Percentiles rank a stretch among this genome's conserved stretches.
Evolutionary conservation across 352 stramenopile species (phyloP).

Genomic region (Globisporangium nodosum): DNA sequence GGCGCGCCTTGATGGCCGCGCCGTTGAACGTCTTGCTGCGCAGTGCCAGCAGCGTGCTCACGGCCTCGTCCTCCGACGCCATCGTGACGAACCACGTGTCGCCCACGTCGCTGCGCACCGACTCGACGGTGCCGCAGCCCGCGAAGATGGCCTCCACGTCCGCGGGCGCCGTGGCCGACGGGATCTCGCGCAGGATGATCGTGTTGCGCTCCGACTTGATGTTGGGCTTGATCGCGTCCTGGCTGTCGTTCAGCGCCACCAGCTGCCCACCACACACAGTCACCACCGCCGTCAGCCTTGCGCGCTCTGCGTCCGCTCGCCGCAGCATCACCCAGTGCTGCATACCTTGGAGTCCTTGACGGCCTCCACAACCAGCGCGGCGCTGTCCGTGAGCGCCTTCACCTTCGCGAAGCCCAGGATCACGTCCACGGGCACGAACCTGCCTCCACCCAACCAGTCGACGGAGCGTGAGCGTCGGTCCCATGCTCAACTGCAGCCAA

Average conservation of each 20-base stretch:
- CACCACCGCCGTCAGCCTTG: neutral
- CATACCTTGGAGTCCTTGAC: constrained; percentile 54
- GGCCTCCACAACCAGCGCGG: constrained; percentile 54
- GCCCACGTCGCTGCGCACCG: constrained; percentile 87
- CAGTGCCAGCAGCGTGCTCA: constrained; percentile 80
- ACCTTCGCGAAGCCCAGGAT: constrained; percentile 86
- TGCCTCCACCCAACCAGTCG: constrained; percentile 12
- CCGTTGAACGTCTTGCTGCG: constrained; percentile 89
- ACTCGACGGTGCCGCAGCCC: constrained; percentile 65
- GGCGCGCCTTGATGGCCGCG: constrained; percentile 83
- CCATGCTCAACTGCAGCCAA: neutral
- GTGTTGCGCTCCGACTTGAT: constrained; percentile 91
- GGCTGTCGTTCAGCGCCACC: constrained; percentile 61
- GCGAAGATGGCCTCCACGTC: constrained; percentile 88
- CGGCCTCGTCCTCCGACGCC: constrained; percentile 83
- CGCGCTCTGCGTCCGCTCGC: neutral
- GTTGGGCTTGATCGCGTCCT: constrained; percentile 90
- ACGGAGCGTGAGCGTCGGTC: neutral
- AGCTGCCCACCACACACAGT: constrained; percentile 23
- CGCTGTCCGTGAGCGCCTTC: constrained; percentile 71
- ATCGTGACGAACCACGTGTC: constrained; percentile 93
- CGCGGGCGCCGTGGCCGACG: constrained; percentile 75
- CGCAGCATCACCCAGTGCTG: neutral
- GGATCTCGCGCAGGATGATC: constrained; percentile 92
- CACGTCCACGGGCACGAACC: constrained; percentile 79